Conservation (phyloP, 257 asterid genomes). For the Henckelia pumila region DNA sequence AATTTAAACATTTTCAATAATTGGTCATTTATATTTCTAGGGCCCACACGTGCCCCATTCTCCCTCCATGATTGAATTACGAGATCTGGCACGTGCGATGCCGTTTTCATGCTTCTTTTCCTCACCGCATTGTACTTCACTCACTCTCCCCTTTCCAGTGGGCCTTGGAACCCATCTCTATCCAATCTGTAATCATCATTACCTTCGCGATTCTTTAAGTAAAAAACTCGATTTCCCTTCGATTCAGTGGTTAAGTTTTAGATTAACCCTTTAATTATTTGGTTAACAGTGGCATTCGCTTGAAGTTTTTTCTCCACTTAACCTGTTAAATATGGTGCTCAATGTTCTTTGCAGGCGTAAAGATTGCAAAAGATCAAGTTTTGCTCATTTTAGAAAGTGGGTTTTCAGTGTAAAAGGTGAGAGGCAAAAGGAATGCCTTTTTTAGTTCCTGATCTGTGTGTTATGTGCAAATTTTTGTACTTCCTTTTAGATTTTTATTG, state of each 20-base stretch:
- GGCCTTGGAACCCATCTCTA: background rate
- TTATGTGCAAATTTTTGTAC: slow-evolving; percentile 28
- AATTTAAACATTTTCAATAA: too few species aligned
- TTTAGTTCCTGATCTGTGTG: slow-evolving; percentile 38
- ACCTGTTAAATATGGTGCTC: background rate
- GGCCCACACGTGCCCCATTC: too few species aligned
- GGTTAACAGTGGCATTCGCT: background rate
- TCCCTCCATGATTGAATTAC: background rate
- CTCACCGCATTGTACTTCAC: too few species aligned
- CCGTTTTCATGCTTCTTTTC: background rate
- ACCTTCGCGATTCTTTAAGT: background rate
- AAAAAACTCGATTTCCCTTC: background rate
- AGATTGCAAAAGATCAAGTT: slow-evolving; percentile 49
- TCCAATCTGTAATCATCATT: background rate
- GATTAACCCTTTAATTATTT: background rate
- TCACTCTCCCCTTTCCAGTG: background rate
- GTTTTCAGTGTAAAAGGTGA: slow-evolving; percentile 19
- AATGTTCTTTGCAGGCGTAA: slow-evolving; percentile 22
- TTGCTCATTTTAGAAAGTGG: slow-evolving; percentile 24
- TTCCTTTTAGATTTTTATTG: slow-evolving; percentile 10
- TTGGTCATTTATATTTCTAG: too few species aligned
- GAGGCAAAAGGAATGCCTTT: slow-evolving; percentile 36
- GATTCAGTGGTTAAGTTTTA: background rate
- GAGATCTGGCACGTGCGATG: background rate
- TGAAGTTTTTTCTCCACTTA: slow-evolving; percentile 11